Percentiles rank a stretch among this genome's conserved stretches.
These are phyloP conservation scores for Cryptosporidium andersoni DNA, from an alignment of 169 alveolate genomes.

Conservation along the genomic window DNA sequence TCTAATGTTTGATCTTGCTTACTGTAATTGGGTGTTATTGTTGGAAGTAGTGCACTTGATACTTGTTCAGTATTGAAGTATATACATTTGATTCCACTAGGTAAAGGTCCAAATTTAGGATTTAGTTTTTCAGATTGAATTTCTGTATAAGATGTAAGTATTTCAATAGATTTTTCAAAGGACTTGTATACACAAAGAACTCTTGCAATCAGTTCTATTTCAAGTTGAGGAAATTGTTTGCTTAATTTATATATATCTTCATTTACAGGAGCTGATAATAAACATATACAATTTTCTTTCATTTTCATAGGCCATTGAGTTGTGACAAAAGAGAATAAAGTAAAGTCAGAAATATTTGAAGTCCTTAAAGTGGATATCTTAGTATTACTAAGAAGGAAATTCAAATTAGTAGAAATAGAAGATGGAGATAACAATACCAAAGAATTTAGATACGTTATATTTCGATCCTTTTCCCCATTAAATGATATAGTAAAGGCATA, in stretches of 20 bases:
- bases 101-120: constrained; percentile 49
- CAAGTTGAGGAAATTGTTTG: constrained; percentile 17
- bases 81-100: constrained; percentile 31
- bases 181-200: constrained; percentile 36
- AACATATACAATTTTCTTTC: background rate
- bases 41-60: constrained; percentile 37
- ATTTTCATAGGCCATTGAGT: too few species aligned
- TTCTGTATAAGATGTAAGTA: constrained; percentile 41
- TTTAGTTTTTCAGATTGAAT: constrained; percentile 48
- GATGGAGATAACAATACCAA: too few species aligned
- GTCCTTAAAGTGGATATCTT: too few species aligned
- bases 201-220: constrained; percentile 29
- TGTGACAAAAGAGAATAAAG: too few species aligned
- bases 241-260: constrained; percentile 31
- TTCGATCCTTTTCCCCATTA: too few species aligned
- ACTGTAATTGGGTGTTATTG: constrained; percentile 49
- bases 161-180: constrained; percentile 18
- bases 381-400: too few species aligned
- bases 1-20: constrained; percentile 9
- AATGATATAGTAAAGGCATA: constrained; percentile 21
- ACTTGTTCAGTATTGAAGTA: constrained; percentile 18
- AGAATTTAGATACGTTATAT: too few species aligned
- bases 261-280: constrained; percentile 66
- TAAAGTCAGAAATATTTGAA: too few species aligned
- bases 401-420: too few species aligned